Evolutionary conservation across 257 asterid species (phyloP).

Genomic region (Galeopsis tetrahit): DNA sequence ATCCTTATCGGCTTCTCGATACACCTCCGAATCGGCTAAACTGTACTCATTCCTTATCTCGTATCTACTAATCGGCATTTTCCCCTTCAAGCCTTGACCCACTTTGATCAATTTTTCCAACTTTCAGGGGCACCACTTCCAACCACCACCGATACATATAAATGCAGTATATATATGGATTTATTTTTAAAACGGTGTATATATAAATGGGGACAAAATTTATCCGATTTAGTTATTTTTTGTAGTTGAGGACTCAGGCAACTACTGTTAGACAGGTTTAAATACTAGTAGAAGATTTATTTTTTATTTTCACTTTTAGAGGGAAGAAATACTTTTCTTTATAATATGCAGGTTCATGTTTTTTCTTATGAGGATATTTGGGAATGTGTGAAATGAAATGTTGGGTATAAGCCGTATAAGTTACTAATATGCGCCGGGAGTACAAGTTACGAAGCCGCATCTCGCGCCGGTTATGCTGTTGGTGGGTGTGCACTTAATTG

Average conservation of each 20-base stretch:
- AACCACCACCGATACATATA: conserved; percentile 53
- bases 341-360: not conserved
- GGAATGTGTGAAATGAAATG: conserved; percentile 20
- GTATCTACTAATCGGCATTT: conserved; percentile 86
- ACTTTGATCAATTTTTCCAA: conserved; percentile 31
- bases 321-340: not conserved
- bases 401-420: conserved; percentile 11
- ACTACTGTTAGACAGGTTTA: conserved; percentile 34
- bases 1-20: conserved; percentile 85
- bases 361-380: not conserved
- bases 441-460: conserved; percentile 32
- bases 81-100: conserved; percentile 34
- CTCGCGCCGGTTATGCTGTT: conserved; percentile 24
- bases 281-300: conserved; percentile 8
- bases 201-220: conserved; percentile 22
- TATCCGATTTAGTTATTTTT: conserved; percentile 23
- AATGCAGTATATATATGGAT: conserved; percentile 35
- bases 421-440: conserved; percentile 20
- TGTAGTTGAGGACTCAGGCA: conserved; percentile 30
- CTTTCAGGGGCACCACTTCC: conserved; percentile 40
- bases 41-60: conserved; percentile 87
- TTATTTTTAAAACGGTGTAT: not conserved
- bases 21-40: conserved; percentile 91
- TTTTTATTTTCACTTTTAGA: not conserved
- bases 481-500: conserved; percentile 4